phyloP scores from a whole-genome alignment of 176 grass and related monocot genomes.

The Oryza punctata region DNA sequence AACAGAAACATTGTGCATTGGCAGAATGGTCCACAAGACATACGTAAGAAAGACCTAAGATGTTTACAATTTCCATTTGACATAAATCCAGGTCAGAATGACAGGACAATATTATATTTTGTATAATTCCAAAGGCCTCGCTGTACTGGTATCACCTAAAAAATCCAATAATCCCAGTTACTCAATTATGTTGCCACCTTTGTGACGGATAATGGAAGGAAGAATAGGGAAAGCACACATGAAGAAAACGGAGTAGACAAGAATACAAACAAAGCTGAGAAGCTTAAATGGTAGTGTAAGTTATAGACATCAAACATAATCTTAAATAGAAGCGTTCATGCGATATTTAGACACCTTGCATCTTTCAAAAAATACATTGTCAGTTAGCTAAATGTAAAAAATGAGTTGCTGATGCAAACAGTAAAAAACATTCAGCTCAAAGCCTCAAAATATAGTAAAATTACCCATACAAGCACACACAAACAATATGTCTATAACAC shows the following conservation, averaged over 20 bases:
- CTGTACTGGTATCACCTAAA: background rate
- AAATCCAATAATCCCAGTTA: background rate
- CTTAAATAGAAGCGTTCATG: background rate
- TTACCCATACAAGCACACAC: background rate
- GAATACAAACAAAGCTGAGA: background rate
- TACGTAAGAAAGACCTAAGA: background rate
- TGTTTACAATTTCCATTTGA: background rate
- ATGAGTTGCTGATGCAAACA: constrained; percentile 10
- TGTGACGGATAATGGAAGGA: too few species aligned
- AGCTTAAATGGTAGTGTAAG: background rate
- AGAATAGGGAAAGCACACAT: background rate
- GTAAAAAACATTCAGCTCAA: background rate
- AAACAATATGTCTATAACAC: constrained; percentile 1
- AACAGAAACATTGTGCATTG: background rate
- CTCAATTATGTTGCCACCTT: background rate
- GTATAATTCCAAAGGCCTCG: background rate
- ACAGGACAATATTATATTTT: background rate
- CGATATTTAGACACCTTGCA: background rate
- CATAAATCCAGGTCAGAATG: background rate
- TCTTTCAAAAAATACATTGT: constrained; percentile 1
- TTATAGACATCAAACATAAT: background rate
- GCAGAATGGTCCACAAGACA: background rate
- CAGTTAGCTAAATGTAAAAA: background rate
- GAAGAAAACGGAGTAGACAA: background rate
- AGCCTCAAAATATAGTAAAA: background rate